Evolutionary conservation across 2,329 filamentous ascomycete genomes (phyloP), one percentile per base, ranked within the genome.

Genomic region (Xylaria sp.): DNA sequence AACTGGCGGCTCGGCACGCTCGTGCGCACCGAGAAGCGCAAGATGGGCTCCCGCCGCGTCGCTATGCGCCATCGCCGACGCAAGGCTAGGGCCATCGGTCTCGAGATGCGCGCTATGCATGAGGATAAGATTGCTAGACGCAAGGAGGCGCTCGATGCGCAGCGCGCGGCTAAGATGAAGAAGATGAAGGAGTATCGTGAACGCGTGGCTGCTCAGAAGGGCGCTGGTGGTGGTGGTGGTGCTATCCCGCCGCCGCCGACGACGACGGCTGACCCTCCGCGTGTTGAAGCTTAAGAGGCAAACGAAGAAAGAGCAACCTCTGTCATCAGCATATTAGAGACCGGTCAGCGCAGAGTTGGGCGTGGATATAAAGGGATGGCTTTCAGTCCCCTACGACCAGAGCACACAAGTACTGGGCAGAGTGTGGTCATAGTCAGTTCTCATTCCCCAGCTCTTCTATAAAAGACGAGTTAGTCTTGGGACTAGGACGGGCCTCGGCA

Each of bases 1-100:
- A 89, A 87, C 80, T 88, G 86, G 83, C 82, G 84, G 32, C 86
- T 90, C 57, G 88, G 88, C 13, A 83, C 84, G 10, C 80, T 90
- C 57, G 84, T 85, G 32, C 80, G 82, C 61, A 82, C 81, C 73
- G 86, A 85, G 71, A 86, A 85, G 76, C 82, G 84, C 23, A 81
- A 79, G 74, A 72, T 76, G 73, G 78, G 78, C 0, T 73, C 84
- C 65, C 80, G 84, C 66, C 82, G 84, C 28, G 86, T 84, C 71
- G 82, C 84, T 65, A 84, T 85, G 76, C 80, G 82, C 25, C 85
- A 86, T 69, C 81, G 87, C 56, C 86, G 85, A 77, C 82, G 84
- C 72, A 74, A 72, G 70, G 54, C 74, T 1, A 75, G 73, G 72
- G 76, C 75, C 2, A 77, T 78, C 51, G 72, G 69, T 0, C 73